phyloP scores from a whole-genome alignment of 1,284 basidiomycete species.

The Ganoderma sinense region DNA sequence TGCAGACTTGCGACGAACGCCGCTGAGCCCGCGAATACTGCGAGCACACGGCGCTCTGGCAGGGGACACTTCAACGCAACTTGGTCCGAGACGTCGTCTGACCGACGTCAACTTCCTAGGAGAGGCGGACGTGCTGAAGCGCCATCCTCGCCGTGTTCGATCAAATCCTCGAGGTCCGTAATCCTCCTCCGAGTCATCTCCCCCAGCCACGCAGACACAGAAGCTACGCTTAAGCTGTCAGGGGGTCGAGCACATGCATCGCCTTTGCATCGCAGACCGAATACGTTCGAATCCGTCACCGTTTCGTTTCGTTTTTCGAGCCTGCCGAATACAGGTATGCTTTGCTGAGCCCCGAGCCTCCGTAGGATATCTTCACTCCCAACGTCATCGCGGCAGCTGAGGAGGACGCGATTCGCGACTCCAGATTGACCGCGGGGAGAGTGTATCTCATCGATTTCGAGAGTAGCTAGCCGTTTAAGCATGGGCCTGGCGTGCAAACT shows the following conservation, averaged over 20 bases:
- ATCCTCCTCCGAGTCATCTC: too few relatives aligned
- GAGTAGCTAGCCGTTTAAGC: background rate
- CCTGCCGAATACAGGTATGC: background rate
- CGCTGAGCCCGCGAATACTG: constrained; percentile 56
- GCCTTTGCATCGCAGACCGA: background rate
- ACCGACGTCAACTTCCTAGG: too few relatives aligned
- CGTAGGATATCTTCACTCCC: background rate
- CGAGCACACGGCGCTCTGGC: constrained; percentile 81
- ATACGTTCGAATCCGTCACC: too few relatives aligned
- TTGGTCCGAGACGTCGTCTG: constrained; percentile 60
- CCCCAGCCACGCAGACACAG: background rate
- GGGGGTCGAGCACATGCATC: background rate
- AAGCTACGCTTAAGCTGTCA: background rate
- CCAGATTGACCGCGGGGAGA: background rate
- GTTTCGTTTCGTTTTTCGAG: background rate
- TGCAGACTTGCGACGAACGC: too few relatives aligned
- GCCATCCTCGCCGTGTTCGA: background rate
- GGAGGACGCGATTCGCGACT: background rate
- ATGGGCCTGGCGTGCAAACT: background rate
- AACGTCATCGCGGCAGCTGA: background rate
- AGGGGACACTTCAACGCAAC: constrained; percentile 78
- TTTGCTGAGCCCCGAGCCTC: too few relatives aligned
- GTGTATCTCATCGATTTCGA: background rate
- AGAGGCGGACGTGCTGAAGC: too few relatives aligned
- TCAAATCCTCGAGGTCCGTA: background rate